Evolutionary conservation across 306 rosid genomes (phyloP), one percentile per base, ranked within the genome.

Genomic region (Trifolium dubium): DNA sequence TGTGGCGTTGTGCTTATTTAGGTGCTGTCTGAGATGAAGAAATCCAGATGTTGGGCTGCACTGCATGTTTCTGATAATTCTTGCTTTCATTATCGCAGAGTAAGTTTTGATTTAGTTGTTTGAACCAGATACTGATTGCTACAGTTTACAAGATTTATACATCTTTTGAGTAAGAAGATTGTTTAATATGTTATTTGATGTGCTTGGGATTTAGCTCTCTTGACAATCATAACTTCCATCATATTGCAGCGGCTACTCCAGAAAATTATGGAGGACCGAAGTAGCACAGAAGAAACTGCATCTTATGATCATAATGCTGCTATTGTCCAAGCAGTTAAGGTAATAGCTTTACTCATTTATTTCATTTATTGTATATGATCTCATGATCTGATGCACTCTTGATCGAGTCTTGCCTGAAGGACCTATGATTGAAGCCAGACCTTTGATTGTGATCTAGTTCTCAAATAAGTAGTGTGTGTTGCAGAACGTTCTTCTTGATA

Each of bases 21-120:
- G 98, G 92, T 70, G 66, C 74, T 85, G 46, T 61, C 70, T 29
- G 98, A 89, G 81, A 73, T 94, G 56, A 72, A 83, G 80, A 89
- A 82, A 84, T 80, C 88, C 68, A 86, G 85, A 89, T 70, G 77
- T 51, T 91, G 97, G 97, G 96, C 92, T 5, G 86, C 77, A n/a
- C 79, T 84, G 73, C 96, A 94, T 58, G 84, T 89, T 85, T 88
- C 97, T 73, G 97, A 94, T 82, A 81, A 79, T 83, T 83, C 90
- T 69, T 89, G 97, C 89, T 91, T 85, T 73, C 97, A 94, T 67
- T 91, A 85, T 76, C 94, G 90, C 67, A 81, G 90, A 79, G 98
- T 94, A 83, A 87, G 98, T 78, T 67, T 79, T 67, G 64, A 65
- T 64, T 59, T 63, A 34, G 61, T 14, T 8, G 53, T 75, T 72